A percentile compares a stretch with the other conserved stretches of the same genome.
These are phyloP conservation scores for Fusarium acutatum DNA, from an alignment of 2,329 filamentous ascomycete genomes.

Conservation along the genomic window DNA sequence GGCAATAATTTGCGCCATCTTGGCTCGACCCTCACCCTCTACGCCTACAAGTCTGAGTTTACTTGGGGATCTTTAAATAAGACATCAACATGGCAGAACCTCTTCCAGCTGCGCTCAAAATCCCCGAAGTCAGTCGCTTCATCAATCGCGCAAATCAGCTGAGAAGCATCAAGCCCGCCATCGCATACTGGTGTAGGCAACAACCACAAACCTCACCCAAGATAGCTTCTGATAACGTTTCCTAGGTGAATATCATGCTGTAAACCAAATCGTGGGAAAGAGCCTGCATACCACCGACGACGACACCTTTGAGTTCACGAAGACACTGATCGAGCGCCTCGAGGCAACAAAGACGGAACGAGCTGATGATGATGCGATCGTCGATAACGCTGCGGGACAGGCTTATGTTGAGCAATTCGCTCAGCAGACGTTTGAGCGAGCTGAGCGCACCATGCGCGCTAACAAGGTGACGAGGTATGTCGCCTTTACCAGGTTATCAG, in stretches of 20 bases:
- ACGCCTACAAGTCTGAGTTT: neutral
- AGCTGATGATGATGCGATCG: slow-evolving; percentile 80
- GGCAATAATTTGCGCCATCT: slow-evolving; percentile 26
- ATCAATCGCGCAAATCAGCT: slow-evolving; percentile 85
- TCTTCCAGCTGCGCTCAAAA: slow-evolving; percentile 65
- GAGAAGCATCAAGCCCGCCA: slow-evolving; percentile 82
- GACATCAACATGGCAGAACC: slow-evolving; percentile 68
- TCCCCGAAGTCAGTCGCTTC: slow-evolving; percentile 85
- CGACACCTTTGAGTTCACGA: slow-evolving; percentile 83
- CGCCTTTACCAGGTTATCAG: fast-evolving
- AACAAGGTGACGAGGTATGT: slow-evolving; percentile 82
- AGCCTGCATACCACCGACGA: slow-evolving; percentile 80
- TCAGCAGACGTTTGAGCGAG: slow-evolving; percentile 84
- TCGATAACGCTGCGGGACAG: slow-evolving; percentile 85
- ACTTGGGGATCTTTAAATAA: neutral
- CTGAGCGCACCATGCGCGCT: slow-evolving; percentile 81
- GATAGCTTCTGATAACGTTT: slow-evolving; percentile 3
- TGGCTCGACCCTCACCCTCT: neutral
- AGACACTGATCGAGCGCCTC: slow-evolving; percentile 86
- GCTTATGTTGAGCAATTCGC: slow-evolving; percentile 96
- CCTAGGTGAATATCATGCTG: slow-evolving; percentile 87
- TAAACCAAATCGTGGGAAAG: slow-evolving; percentile 88
- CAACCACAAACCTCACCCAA: neutral
- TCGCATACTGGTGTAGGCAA: slow-evolving; percentile 91
- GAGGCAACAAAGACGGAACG: slow-evolving; percentile 71